Percentiles rank a stretch among this genome's conserved stretches.
Evolutionary conservation across 2,329 filamentous ascomycete species (phyloP).

Genomic region (Ambrosiella xylebori): DNA sequence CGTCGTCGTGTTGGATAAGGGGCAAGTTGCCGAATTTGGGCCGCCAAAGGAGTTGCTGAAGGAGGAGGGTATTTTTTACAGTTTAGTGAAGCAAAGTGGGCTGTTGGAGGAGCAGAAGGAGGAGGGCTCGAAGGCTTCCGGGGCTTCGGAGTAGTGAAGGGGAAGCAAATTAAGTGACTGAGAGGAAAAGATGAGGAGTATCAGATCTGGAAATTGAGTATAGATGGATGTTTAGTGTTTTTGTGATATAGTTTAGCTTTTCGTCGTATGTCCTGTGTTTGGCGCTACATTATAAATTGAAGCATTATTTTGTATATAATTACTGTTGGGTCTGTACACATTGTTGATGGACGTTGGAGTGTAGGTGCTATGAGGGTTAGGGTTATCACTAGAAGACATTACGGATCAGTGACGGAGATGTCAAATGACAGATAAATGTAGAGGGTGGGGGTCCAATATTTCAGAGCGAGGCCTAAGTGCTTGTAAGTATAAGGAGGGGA

Average conservation of each 20-base stretch:
- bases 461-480: neutral
- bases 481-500: neutral
- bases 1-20: conserved; percentile 84
- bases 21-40: conserved; percentile 83
- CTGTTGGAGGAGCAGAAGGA: conserved; percentile 30
- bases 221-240: too few relatives aligned
- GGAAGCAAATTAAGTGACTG: neutral
- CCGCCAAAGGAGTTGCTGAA: conserved; percentile 63
- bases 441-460: neutral
- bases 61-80: conserved; percentile 67
- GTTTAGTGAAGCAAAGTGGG: conserved; percentile 80
- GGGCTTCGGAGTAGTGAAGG: neutral
- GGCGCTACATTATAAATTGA: too few relatives aligned
- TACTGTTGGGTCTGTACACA: too few relatives aligned
- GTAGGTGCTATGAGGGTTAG: too few relatives aligned
- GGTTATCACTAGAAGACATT: too few relatives aligned
- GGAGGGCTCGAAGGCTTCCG: neutral
- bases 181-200: neutral
- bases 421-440: neutral
- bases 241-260: too few relatives aligned
- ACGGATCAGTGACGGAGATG: too few relatives aligned
- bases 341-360: too few relatives aligned
- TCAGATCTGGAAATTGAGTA: too few relatives aligned
- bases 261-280: too few relatives aligned
- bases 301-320: too few relatives aligned